Percentiles rank a stretch among this genome's conserved stretches.
phyloP scores from a whole-genome alignment of 257 asterid genomes.

The Fraxinus excelsior region DNA sequence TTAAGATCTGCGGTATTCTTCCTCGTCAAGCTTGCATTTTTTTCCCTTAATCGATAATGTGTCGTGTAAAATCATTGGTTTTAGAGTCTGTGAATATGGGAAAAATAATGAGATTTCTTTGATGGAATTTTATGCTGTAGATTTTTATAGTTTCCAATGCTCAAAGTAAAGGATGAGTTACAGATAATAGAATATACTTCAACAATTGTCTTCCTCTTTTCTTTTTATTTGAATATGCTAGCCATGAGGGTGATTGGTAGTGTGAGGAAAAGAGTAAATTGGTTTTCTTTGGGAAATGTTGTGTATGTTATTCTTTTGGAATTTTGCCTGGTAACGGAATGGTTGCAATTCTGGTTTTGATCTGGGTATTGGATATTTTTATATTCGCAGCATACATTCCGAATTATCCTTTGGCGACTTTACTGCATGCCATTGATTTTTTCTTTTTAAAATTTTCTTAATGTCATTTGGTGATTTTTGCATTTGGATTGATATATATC shows the following conservation, averaged over 20 bases:
- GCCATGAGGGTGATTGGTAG: neutral
- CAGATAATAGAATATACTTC: neutral
- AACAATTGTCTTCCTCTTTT: neutral
- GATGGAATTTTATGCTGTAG: neutral
- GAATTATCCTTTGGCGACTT: neutral
- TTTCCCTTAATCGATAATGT: neutral
- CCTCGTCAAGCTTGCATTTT: too few species aligned
- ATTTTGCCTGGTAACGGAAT: neutral
- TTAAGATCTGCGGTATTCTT: constrained; percentile 86
- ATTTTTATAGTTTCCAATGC: neutral
- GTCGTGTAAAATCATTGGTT: neutral
- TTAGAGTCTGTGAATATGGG: neutral
- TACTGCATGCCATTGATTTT: neutral
- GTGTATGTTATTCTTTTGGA: neutral
- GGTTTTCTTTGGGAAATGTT: neutral
- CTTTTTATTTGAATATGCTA: too few species aligned
- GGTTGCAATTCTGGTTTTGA: neutral
- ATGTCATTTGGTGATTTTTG: neutral
- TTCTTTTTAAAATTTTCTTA: neutral
- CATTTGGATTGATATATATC: neutral
- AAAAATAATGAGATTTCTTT: neutral
- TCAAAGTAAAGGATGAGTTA: neutral
- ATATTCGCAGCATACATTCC: neutral
- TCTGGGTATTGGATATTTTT: too few species aligned
- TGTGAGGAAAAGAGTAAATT: neutral